Conservation (phyloP, 108 stramenopile species). For the Fragilaria radians region DNA sequence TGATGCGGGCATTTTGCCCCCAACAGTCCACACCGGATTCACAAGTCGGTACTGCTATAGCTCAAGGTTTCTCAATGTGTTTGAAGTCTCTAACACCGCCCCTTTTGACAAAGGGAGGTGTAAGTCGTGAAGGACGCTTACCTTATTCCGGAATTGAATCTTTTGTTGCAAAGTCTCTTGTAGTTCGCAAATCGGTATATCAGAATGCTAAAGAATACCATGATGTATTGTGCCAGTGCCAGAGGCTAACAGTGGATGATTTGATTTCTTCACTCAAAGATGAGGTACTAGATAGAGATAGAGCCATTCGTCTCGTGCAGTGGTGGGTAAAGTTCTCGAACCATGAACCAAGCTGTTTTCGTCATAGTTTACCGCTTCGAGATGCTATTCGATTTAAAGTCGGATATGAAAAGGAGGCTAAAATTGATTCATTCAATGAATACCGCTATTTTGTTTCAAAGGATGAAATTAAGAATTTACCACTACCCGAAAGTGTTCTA, state of each 20-base stretch:
- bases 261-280: constrained; percentile 24
- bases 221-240: constrained; percentile 53
- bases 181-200: constrained; percentile 28
- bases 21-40: constrained; percentile 70
- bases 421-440: constrained; percentile 32
- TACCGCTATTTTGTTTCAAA: constrained; percentile 50
- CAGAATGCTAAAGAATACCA: constrained; percentile 17
- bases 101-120: constrained; percentile 52
- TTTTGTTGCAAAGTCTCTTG: constrained; percentile 17
- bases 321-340: constrained; percentile 63
- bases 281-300: constrained; percentile 32
- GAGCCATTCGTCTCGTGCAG: constrained; percentile 43
- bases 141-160: constrained; percentile 49
- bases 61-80: constrained; percentile 60
- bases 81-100: constrained; percentile 50
- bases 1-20: constrained; percentile 75
- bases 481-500: constrained; percentile 62
- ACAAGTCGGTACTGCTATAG: constrained; percentile 55
- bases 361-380: constrained; percentile 30
- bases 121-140: constrained; percentile 54
- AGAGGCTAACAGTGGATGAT: constrained; percentile 39
- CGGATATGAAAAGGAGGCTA: constrained; percentile 8
- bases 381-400: constrained; percentile 35
- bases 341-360: constrained; percentile 21
- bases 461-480: constrained; percentile 26